Conservation (phyloP, 78 protist species). For the Corallochytrium limacisporum region DNA sequence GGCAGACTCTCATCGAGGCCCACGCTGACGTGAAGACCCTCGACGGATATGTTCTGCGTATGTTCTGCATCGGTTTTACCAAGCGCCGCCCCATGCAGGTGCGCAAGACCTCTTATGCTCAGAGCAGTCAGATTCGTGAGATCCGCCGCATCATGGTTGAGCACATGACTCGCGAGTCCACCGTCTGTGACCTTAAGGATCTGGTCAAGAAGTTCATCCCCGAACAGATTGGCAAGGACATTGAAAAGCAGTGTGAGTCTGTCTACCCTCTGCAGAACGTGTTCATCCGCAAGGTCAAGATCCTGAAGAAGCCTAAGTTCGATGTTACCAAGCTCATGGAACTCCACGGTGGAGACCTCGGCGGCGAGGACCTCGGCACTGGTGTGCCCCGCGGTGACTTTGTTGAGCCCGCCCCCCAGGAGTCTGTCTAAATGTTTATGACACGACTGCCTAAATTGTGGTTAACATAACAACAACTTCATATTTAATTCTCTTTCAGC, state of each 20-base stretch:
- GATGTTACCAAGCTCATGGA: slow-evolving; percentile 41
- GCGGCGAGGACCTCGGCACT: not conserved
- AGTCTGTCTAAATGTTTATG: slow-evolving; percentile 4
- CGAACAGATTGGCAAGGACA: slow-evolving; percentile 76
- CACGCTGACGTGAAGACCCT: slow-evolving; percentile 67
- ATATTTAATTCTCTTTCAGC: too few relatives aligned
- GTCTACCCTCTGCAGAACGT: slow-evolving; percentile 93
- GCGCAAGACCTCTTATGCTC: slow-evolving; percentile 84
- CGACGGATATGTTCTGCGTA: slow-evolving; percentile 80
- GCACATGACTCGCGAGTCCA: slow-evolving; percentile 70
- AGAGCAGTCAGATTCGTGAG: slow-evolving; percentile 61
- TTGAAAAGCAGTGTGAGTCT: slow-evolving; percentile 60
- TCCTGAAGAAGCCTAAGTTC: slow-evolving; percentile 79
- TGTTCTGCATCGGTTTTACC: slow-evolving; percentile 95
- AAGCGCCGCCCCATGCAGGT: slow-evolving; percentile 48
- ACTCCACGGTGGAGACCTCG: slow-evolving; percentile 27
- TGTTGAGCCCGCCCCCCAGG: slow-evolving; percentile 8
- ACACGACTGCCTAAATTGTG: too few relatives aligned
- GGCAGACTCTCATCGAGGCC: slow-evolving; percentile 94
- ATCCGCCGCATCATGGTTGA: slow-evolving; percentile 90
- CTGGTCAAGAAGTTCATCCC: slow-evolving; percentile 74
- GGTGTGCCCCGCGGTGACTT: not conserved
- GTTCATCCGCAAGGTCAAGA: slow-evolving; percentile 90
- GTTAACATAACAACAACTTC: too few relatives aligned
- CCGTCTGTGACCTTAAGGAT: slow-evolving; percentile 46